phyloP scores from a whole-genome alignment of 1,284 basidiomycete genomes.

The Rhodotorula sp. region DNA sequence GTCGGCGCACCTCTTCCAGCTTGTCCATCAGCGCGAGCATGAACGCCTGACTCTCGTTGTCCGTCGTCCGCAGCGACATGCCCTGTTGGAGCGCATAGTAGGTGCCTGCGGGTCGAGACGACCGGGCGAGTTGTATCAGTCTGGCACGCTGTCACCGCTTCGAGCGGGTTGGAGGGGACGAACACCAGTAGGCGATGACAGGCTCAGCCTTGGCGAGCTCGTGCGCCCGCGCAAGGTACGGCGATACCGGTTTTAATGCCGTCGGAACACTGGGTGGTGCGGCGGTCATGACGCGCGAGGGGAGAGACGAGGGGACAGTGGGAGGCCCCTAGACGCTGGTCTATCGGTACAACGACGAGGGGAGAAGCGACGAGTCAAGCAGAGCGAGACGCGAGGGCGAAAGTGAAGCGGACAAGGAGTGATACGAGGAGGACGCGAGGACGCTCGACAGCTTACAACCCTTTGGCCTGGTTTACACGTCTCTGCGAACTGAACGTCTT shows the following conservation, averaged over 20 bases:
- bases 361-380: background rate
- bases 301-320: background rate
- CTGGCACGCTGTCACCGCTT: background rate
- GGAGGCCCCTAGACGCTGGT: no score
- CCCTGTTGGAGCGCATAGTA: conserved; percentile 89
- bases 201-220: conserved; percentile 80
- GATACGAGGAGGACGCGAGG: background rate
- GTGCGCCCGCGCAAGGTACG: conserved; percentile 83
- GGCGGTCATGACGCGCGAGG: background rate
- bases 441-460: background rate
- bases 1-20: conserved; percentile 63
- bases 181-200: conserved; percentile 92
- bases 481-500: background rate
- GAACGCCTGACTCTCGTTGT: conserved; percentile 62
- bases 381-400: background rate
- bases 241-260: conserved; percentile 59
- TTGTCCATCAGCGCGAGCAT: conserved; percentile 71
- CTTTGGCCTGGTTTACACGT: background rate
- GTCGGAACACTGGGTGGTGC: conserved; percentile 45
- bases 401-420: background rate
- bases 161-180: conserved; percentile 45
- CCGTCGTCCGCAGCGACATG: conserved; percentile 66
- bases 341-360: background rate
- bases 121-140: background rate
- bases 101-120: conserved; percentile 58